These are phyloP conservation scores for Kappamyces sp. DNA, from an alignment of 192 early-diverging fungal genomes.

Conservation along the genomic window DNA sequence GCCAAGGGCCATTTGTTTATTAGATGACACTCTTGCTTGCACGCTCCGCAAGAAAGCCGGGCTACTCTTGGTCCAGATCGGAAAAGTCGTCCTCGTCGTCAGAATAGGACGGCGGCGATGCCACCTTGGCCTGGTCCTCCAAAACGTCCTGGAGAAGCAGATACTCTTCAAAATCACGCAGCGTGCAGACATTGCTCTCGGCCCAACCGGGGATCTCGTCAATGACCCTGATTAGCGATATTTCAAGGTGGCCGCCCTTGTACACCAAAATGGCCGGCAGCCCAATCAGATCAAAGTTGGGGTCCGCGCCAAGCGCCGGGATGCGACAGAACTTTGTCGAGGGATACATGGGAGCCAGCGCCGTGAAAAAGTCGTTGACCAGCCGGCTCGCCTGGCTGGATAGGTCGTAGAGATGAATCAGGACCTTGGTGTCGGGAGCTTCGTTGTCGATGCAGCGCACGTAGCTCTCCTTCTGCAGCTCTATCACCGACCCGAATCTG, in stretches of 20 bases:
- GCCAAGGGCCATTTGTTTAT: no score
- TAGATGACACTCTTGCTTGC: no score
- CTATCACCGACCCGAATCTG: constrained; percentile 27
- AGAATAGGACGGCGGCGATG: no score
- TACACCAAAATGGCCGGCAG: constrained; percentile 47
- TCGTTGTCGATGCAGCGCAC: constrained; percentile 40
- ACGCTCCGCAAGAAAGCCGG: no score
- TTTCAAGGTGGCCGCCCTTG: constrained; percentile 31
- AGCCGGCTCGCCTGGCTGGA: constrained; percentile 54
- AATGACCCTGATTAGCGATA: constrained; percentile 31
- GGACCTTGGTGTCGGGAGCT: constrained; percentile 27
- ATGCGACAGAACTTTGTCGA: constrained; percentile 87
- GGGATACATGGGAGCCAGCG: constrained; percentile 64
- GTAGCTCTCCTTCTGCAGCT: constrained; percentile 38
- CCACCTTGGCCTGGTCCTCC: not conserved
- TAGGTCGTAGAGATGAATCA: constrained; percentile 48
- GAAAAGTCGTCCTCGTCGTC: no score
- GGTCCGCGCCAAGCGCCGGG: constrained; percentile 51
- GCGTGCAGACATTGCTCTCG: constrained; percentile 27
- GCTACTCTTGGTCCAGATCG: no score
- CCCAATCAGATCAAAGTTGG: constrained; percentile 44
- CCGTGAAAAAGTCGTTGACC: constrained; percentile 65
- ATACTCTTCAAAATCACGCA: constrained; percentile 42
- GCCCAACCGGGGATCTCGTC: constrained; percentile 43
- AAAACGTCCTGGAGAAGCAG: constrained; percentile 25